Percentiles rank a stretch among this genome's conserved stretches.
Evolutionary conservation across 2,329 filamentous ascomycete genomes (phyloP).

Genomic region (Taxawa tesnikishii): DNA sequence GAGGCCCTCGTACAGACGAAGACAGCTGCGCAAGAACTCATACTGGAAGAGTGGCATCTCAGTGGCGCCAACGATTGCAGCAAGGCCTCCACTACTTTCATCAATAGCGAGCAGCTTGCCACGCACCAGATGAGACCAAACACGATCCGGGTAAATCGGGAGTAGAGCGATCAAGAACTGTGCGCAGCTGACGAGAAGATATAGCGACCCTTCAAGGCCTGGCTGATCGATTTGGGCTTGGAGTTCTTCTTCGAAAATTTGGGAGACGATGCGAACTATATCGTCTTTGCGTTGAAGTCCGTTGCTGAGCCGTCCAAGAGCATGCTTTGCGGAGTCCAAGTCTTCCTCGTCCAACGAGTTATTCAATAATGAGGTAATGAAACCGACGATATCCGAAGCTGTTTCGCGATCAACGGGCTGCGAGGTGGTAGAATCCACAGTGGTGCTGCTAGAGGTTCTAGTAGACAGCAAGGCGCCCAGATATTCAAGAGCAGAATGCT

Average conservation of each 20-base stretch:
- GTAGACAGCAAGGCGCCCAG: constrained; percentile 65
- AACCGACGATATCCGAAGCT: constrained; percentile 58
- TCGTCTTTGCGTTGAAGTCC: constrained; percentile 48
- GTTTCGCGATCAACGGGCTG: constrained; percentile 44
- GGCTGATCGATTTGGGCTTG: constrained; percentile 38
- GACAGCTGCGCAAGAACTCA: constrained; percentile 61
- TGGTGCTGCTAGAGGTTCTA: constrained; percentile 44
- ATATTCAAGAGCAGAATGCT: constrained; percentile 69
- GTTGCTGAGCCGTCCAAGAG: constrained; percentile 39
- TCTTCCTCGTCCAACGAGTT: constrained; percentile 17
- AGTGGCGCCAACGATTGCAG: constrained; percentile 65
- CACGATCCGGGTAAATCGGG: constrained; percentile 60
- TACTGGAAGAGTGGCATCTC: constrained; percentile 70
- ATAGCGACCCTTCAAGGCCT: constrained; percentile 49
- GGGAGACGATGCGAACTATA: constrained; percentile 68
- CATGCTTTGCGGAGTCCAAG: constrained; percentile 26
- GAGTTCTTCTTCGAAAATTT: constrained; percentile 65
- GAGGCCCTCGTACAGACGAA: constrained; percentile 61
- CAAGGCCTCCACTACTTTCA: constrained; percentile 63
- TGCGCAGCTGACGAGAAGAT: constrained; percentile 61
- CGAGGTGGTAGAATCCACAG: constrained; percentile 32
- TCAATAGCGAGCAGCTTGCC: constrained; percentile 69
- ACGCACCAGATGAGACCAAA: constrained; percentile 81
- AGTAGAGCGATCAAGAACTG: constrained; percentile 69
- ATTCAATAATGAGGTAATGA: constrained; percentile 59